Conservation (phyloP, 2,329 filamentous ascomycete genomes). For the Bipolaris cookei region DNA sequence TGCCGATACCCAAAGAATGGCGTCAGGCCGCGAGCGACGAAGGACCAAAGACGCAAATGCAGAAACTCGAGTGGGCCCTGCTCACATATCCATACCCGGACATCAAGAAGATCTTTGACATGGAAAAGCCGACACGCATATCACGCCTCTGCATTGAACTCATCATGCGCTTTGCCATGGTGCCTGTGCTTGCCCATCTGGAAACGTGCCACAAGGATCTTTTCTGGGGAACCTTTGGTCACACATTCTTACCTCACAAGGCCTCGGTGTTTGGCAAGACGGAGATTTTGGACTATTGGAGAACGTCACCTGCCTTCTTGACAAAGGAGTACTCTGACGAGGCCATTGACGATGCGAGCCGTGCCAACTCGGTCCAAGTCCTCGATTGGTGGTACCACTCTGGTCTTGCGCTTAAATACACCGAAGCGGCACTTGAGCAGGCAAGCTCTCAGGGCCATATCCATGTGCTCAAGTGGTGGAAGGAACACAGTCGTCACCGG, state of each 20-base stretch:
- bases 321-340: conserved; percentile 87
- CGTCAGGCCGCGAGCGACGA: conserved; percentile 66
- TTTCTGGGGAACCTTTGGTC: conserved; percentile 84
- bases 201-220: conserved; percentile 72
- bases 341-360: conserved; percentile 85
- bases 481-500: conserved; percentile 65
- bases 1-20: conserved; percentile 78
- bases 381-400: conserved; percentile 92
- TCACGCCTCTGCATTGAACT: conserved; percentile 84
- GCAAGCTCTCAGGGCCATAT: conserved; percentile 84
- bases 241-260: conserved; percentile 83
- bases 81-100: conserved; percentile 73
- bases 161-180: conserved; percentile 89
- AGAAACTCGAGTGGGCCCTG: conserved; percentile 84
- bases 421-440: conserved; percentile 84
- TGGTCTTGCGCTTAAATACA: conserved; percentile 81
- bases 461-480: conserved; percentile 94
- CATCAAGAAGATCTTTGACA: conserved; percentile 74
- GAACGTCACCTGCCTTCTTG: conserved; percentile 78
- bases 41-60: conserved; percentile 73
- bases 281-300: conserved; percentile 91
- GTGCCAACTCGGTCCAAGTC: conserved; percentile 81
- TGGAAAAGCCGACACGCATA: conserved; percentile 74
- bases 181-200: conserved; percentile 75
- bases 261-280: conserved; percentile 86